Evolutionary conservation across 2,329 filamentous ascomycete species (phyloP).

Genomic region (Botrytis sinoallii): DNA sequence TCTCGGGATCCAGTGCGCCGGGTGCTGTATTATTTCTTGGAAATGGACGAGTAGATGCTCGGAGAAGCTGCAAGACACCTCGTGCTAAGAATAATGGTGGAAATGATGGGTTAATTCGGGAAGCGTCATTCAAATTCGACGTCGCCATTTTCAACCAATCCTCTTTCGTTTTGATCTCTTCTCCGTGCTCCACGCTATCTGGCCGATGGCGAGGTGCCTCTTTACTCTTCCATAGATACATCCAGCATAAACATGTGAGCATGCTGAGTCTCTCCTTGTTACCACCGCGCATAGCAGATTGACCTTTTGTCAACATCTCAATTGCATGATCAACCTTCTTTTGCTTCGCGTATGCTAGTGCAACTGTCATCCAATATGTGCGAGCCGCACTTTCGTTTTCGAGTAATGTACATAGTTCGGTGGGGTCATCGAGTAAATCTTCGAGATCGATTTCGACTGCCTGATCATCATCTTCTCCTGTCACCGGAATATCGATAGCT

Average conservation of each 20-base stretch:
- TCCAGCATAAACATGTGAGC: conserved; percentile 66
- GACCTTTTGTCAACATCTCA: conserved; percentile 65
- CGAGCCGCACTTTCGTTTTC: conserved; percentile 91
- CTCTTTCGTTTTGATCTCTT: conserved; percentile 84
- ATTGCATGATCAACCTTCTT: conserved; percentile 84
- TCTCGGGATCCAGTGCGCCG: conserved; percentile 64
- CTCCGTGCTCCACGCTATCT: conserved; percentile 59
- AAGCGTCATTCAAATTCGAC: conserved; percentile 89
- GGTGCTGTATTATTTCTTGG: conserved; percentile 51
- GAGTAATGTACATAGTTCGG: conserved; percentile 88
- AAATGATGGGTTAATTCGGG: conserved; percentile 86
- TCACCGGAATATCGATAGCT: conserved; percentile 64
- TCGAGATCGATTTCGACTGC: conserved; percentile 90
- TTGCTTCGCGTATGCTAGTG: conserved; percentile 94
- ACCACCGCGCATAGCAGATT: conserved; percentile 56
- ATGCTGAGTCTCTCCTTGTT: conserved; percentile 66
- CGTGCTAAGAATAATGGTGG: conserved; percentile 88
- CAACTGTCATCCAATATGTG: conserved; percentile 97
- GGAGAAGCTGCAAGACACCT: conserved; percentile 82
- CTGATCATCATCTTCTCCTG: conserved; percentile 62
- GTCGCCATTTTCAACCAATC: conserved; percentile 90
- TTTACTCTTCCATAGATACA: conserved; percentile 68
- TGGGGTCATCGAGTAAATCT: conserved; percentile 87
- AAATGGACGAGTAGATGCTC: conserved; percentile 78
- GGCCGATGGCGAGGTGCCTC: conserved; percentile 63